Percentiles rank a stretch among this genome's conserved stretches.
Evolutionary conservation across 1,139 yeast species (phyloP).

Genomic region (Magnusiomyces sp.): DNA sequence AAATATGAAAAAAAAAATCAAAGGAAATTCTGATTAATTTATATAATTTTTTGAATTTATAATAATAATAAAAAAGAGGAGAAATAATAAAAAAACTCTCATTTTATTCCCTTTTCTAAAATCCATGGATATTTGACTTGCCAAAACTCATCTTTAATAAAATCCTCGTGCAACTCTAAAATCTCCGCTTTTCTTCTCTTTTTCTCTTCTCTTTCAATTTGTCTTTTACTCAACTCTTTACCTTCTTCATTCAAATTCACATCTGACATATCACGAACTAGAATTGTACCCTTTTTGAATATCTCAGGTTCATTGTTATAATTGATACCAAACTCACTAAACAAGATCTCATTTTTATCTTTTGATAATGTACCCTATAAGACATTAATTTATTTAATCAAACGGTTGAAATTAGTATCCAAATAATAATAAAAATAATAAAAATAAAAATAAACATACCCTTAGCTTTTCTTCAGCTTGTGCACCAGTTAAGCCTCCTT

Average conservation of each 20-base stretch:
- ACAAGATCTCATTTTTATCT: slow-evolving; percentile 84
- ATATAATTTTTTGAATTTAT: background rate
- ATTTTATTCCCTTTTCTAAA: too few species aligned
- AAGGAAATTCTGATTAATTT: too few species aligned
- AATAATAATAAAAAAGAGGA: background rate
- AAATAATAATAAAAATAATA: slow-evolving; percentile 20
- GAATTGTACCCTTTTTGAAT: slow-evolving; percentile 75
- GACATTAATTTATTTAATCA: too few species aligned
- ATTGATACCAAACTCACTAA: slow-evolving; percentile 68
- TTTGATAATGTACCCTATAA: slow-evolving; percentile 59
- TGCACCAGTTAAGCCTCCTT: slow-evolving; percentile 62
- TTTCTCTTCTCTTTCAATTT: slow-evolving; percentile 43
- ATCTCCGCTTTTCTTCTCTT: slow-evolving; percentile 44
- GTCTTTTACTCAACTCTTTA: slow-evolving; percentile 36
- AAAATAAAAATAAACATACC: background rate
- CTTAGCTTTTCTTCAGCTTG: slow-evolving; percentile 66
- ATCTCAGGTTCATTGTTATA: slow-evolving; percentile 87
- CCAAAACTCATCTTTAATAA: slow-evolving; percentile 28
- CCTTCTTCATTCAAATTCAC: slow-evolving; percentile 9
- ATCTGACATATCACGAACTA: slow-evolving; percentile 44
- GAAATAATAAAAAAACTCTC: too few species aligned
- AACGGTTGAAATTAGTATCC: too few species aligned
- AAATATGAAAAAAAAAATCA: too few species aligned
- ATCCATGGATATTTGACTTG: slow-evolving; percentile 19
- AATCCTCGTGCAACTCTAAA: slow-evolving; percentile 36